Base-by-base conservation (phyloP, 805 yeast species). In the Zygosaccharomyces bailii region DNA sequence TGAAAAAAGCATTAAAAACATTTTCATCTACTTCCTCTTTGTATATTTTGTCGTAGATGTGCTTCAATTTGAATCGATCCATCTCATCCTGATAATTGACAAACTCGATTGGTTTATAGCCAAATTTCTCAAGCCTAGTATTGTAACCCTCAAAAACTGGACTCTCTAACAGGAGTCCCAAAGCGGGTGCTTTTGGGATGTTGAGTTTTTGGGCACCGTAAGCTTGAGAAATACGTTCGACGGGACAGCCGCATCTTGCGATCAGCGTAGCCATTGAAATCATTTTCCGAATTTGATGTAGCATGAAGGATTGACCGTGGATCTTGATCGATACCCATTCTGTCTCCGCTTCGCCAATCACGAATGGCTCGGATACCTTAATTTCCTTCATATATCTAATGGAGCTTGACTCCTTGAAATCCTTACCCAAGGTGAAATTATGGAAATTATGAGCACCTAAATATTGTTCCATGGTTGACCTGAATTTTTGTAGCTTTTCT, bases 221-320 rank as follows among this genome's bases (percentile, higher is more conserved):
- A 2, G 96, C 86, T 56, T 87, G 86, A 6, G 70, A 61, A 50
- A 93, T 86, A 56, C 96, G 79, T 19, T 76, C 75, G 24, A 78
- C 60, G 3, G 97, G 96, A 59, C 90, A 80, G 8, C 96, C 93
- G 14, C 93, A 82, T 60, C 99, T 77, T 17, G 91, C 81, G 13
- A 86, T 79, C 45, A 91, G 72, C 0, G 90, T 79, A 1, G 95
- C 96, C 95, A 91, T 84, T 17, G 96, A 91, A 48, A 93, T 87
- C 98, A 93, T 93, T 63, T 93, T 93, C 63, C 99, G 81, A 60
- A 93, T 93, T 73, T 91, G 99, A 68, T 91, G 98, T 51, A 93
- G 74, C 98, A 93, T 93, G 67, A 93, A 93, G 3, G 96, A 87
- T 69, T 93, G 99, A 5, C 99, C 99, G 65, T 93, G 99, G 53